phyloP scores from a whole-genome alignment of 2,329 filamentous ascomycete species.

The Apiospora hydei region DNA sequence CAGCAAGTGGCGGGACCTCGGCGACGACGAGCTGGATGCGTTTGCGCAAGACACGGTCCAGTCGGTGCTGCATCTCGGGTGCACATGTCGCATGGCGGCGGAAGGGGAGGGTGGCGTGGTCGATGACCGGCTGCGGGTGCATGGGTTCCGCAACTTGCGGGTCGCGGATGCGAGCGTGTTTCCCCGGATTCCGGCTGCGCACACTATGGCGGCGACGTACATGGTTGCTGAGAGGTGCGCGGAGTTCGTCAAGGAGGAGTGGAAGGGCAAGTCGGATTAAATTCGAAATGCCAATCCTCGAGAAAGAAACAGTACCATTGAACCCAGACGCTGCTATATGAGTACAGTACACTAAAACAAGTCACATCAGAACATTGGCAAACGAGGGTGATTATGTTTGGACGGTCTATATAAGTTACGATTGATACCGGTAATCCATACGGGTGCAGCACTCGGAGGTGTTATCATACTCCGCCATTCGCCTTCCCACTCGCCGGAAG shows the following conservation, averaged over 20 bases:
- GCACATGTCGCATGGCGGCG: conserved; percentile 50
- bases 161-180: conserved; percentile 52
- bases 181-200: conserved; percentile 51
- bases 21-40: conserved; percentile 42
- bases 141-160: conserved; percentile 49
- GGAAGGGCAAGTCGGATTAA: neutral
- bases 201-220: conserved; percentile 56
- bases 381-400: neutral
- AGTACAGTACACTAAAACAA: no score
- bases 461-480: neutral
- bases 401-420: neutral
- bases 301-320: no score
- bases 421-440: neutral
- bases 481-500: neutral
- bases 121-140: conserved; percentile 47
- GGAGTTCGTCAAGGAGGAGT: conserved; percentile 28
- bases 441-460: neutral
- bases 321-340: no score
- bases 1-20: conserved; percentile 36
- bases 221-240: conserved; percentile 50
- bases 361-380: neutral
- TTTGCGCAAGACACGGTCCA: conserved; percentile 33
- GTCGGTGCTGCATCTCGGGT: conserved; percentile 46
- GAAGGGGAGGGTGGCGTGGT: conserved; percentile 48
- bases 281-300: neutral